Conservation (phyloP, 148 eudicot genomes). For the Silene latifolia region DNA sequence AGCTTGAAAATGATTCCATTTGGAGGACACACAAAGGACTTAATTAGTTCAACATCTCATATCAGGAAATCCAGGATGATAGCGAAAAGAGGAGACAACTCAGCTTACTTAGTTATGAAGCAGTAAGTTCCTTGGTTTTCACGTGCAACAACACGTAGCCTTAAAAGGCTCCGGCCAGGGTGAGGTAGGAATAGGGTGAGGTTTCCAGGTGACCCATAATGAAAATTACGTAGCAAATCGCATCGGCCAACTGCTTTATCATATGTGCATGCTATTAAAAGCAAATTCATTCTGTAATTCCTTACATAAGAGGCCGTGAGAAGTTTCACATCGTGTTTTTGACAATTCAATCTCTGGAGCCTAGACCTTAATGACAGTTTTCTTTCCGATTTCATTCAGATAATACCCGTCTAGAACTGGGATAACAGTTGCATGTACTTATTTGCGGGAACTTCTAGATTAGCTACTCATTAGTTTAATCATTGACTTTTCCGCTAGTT, state of each 20-base stretch:
- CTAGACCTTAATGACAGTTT: not conserved
- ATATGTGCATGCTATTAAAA: too few relatives aligned
- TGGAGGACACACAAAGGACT: constrained; percentile 9
- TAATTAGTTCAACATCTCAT: constrained; percentile 27
- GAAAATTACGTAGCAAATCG: too few relatives aligned
- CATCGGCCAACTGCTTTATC: too few relatives aligned
- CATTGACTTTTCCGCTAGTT: not conserved
- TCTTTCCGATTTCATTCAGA: not conserved
- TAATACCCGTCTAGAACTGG: not conserved
- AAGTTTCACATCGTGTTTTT: too few relatives aligned
- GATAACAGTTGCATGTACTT: not conserved
- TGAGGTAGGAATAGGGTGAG: too few relatives aligned
- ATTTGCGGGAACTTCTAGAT: not conserved
- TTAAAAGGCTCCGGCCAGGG: too few relatives aligned
- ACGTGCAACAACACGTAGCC: not conserved
- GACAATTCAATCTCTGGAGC: too few relatives aligned
- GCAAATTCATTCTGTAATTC: too few relatives aligned
- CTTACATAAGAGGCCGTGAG: too few relatives aligned
- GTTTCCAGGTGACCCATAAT: too few relatives aligned
- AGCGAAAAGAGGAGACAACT: constrained; percentile 68
- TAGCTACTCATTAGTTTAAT: not conserved
- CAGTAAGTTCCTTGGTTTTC: constrained; percentile 54
- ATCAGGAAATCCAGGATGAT: constrained; percentile 63
- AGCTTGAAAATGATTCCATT: constrained; percentile 12
- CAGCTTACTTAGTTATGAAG: constrained; percentile 77